A percentile compares a stretch with the other conserved stretches of the same genome.
Conservation (phyloP, 75 land plant species). For the Selaginella moellendorffii region DNA sequence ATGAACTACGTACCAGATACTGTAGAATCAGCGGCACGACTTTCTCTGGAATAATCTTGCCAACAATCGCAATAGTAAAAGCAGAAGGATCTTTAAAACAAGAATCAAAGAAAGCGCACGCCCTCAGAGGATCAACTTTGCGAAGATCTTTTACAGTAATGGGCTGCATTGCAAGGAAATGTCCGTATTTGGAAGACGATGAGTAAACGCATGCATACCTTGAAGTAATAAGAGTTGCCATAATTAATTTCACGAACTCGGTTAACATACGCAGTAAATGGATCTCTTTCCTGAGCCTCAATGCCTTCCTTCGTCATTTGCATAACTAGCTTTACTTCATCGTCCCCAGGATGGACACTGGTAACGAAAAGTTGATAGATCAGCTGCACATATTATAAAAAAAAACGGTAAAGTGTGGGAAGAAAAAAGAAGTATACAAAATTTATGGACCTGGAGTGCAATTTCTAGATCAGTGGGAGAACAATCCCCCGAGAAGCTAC, state of each 20-base stretch:
- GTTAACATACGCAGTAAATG: constrained; percentile 85
- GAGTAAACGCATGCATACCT: constrained; percentile 44
- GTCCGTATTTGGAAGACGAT: not conserved
- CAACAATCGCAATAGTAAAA: constrained; percentile 77
- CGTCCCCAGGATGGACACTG: constrained; percentile 64
- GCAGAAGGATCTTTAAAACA: constrained; percentile 93
- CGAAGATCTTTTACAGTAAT: constrained; percentile 55
- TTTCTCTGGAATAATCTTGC: constrained; percentile 57
- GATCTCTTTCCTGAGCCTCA: constrained; percentile 94
- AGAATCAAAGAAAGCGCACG: constrained; percentile 74
- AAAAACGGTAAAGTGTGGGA: not conserved
- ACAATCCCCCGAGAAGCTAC: constrained; percentile 97
- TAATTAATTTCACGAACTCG: constrained; percentile 90
- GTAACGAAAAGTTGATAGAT: constrained; percentile 86
- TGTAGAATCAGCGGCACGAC: constrained; percentile 64
- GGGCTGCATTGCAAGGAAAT: constrained; percentile 43
- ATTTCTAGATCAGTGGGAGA: constrained; percentile 90
- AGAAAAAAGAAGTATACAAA: not conserved
- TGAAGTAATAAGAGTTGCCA: constrained; percentile 89
- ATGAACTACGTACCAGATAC: constrained; percentile 44
- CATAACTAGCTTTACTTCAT: constrained; percentile 94
- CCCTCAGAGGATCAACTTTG: constrained; percentile 68
- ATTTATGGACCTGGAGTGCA: constrained; percentile 61
- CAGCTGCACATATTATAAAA: constrained; percentile 37
- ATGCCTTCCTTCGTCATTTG: constrained; percentile 96